These are phyloP conservation scores for Graphilbum sp. DNA, from an alignment of 2,329 filamentous ascomycete genomes.

Conservation along the genomic window DNA sequence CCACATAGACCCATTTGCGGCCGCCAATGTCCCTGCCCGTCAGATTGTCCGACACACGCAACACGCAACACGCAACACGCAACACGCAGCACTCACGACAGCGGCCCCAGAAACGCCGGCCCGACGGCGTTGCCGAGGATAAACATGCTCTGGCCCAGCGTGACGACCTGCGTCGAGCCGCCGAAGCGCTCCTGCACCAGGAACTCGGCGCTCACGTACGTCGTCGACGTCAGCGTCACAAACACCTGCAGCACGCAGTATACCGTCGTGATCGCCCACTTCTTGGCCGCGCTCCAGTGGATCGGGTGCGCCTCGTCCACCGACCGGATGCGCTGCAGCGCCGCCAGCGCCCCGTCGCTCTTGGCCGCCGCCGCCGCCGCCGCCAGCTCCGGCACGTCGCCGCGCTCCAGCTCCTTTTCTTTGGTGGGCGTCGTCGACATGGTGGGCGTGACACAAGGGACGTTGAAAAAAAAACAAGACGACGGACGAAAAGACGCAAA, in stretches of 20 bases:
- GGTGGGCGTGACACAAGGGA: no score
- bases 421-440: no score
- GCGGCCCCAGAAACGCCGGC: slow-evolving; percentile 3
- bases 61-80: no score
- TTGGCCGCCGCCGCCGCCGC: background rate
- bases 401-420: background rate
- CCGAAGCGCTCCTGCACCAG: slow-evolving; percentile 3
- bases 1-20: slow-evolving; percentile 5
- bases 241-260: slow-evolving; percentile 5
- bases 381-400: background rate
- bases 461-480: no score
- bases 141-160: slow-evolving; percentile 5
- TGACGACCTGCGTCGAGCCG: slow-evolving; percentile 2
- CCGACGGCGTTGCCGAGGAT: slow-evolving; percentile 4
- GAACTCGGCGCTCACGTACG: slow-evolving; percentile 5
- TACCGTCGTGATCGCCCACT: slow-evolving; percentile 2
- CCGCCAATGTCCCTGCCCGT: slow-evolving; percentile 2
- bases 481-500: no score
- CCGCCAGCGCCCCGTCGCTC: background rate
- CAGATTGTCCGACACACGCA: background rate
- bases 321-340: slow-evolving; percentile 2
- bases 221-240: slow-evolving; percentile 4
- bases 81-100: slow-evolving; percentile 3
- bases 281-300: slow-evolving; percentile 3
- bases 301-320: slow-evolving; percentile 1